These are phyloP conservation scores for Eucalyptus albens DNA, from an alignment of 345 rosid genomes.

Conservation along the genomic window DNA sequence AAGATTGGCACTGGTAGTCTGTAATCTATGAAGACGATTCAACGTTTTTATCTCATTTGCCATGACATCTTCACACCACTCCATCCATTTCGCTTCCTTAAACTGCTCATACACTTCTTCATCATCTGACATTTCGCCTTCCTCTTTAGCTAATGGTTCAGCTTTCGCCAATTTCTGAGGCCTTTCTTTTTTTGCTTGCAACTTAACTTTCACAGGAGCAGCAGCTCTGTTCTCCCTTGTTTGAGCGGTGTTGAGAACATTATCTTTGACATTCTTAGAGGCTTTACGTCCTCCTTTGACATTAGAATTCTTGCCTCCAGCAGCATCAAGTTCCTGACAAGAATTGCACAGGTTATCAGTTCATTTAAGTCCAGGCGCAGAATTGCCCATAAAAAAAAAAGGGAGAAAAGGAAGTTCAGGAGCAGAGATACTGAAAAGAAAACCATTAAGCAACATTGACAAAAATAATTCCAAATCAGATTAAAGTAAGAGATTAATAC, in stretches of 20 bases:
- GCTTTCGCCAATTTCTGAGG: conserved; percentile 48
- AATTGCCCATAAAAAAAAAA: neutral
- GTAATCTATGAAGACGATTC: conserved; percentile 68
- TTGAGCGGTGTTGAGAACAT: conserved; percentile 21
- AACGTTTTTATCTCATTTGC: conserved; percentile 69
- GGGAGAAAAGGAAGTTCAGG: neutral
- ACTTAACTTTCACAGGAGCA: conserved; percentile 24
- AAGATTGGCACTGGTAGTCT: conserved; percentile 93
- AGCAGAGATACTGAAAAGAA: neutral
- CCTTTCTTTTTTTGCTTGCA: conserved; percentile 28
- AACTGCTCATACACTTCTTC: conserved; percentile 95
- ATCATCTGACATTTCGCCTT: conserved; percentile 98
- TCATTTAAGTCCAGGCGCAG: neutral
- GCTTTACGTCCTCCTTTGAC: conserved; percentile 61
- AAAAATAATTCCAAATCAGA: neutral
- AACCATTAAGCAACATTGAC: neutral
- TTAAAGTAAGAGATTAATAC: neutral
- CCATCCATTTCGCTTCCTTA: conserved; percentile 99
- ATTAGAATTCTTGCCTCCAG: conserved; percentile 59
- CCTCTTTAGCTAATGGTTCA: conserved; percentile 84
- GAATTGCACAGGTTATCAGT: neutral
- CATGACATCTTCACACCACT: conserved; percentile 99
- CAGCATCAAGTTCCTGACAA: conserved; percentile 69
- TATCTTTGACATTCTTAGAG: conserved; percentile 55
- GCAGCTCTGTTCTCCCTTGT: conserved; percentile 50